These are phyloP conservation scores for Dryadomyces sulphureus DNA, from an alignment of 2,329 filamentous ascomycete genomes.

Conservation along the genomic window DNA sequence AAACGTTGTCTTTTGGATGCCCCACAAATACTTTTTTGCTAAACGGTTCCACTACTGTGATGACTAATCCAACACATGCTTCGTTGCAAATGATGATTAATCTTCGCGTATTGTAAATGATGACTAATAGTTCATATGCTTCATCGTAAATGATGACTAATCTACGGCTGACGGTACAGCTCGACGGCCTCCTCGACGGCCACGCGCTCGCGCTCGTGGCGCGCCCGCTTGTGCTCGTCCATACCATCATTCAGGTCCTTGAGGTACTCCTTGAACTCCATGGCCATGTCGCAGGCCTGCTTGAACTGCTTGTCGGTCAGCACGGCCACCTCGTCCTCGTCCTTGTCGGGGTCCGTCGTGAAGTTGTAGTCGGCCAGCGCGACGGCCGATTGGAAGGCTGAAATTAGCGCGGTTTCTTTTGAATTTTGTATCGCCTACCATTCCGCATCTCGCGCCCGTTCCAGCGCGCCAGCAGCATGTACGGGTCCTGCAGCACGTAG, in stretches of 20 bases:
- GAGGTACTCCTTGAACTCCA: background rate
- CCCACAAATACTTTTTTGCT: too few species aligned
- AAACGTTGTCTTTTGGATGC: too few species aligned
- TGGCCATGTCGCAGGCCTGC: background rate
- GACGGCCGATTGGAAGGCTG: slow-evolving; percentile 16
- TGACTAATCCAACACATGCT: too few species aligned
- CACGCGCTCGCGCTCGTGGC: background rate
- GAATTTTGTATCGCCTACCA: slow-evolving; percentile 18
- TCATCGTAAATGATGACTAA: background rate
- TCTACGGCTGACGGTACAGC: background rate
- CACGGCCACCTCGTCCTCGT: background rate
- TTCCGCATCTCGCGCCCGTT: slow-evolving; percentile 24
- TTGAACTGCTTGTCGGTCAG: background rate
- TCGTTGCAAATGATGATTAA: too few species aligned
- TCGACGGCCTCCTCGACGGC: background rate
- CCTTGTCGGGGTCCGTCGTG: background rate
- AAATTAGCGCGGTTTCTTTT: background rate
- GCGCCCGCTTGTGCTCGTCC: background rate
- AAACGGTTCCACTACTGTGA: too few species aligned
- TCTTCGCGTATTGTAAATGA: too few species aligned
- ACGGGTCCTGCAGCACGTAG: slow-evolving; percentile 21
- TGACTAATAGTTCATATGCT: background rate
- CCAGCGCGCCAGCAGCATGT: slow-evolving; percentile 24
- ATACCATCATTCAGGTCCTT: background rate
- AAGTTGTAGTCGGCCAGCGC: slow-evolving; percentile 22